Conservation (phyloP, 108 stramenopile species). For the Nannochloropsis granulata region DNA sequence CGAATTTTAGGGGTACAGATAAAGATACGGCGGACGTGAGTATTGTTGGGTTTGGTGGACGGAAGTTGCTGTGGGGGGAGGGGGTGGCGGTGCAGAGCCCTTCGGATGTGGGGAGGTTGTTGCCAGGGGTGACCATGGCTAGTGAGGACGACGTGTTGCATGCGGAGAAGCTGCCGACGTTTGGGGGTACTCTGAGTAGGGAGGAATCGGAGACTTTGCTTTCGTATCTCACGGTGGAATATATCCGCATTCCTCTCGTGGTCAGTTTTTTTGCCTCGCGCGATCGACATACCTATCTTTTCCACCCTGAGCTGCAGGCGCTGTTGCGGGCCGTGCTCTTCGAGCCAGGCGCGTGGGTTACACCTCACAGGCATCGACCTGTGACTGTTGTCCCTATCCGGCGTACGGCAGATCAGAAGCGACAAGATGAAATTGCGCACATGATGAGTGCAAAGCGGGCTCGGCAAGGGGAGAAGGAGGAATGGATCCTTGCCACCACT, state of each 20-base stretch:
- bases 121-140: conserved; percentile 30
- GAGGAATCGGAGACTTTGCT: conserved; percentile 77
- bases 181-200: conserved; percentile 66
- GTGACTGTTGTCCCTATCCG: background rate
- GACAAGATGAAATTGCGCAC: background rate
- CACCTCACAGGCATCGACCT: conserved; percentile 38
- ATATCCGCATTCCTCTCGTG: conserved; percentile 86
- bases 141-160: conserved; percentile 89
- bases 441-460: background rate
- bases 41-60: background rate
- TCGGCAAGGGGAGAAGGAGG: background rate
- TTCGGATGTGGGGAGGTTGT: background rate
- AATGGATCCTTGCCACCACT: background rate
- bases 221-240: conserved; percentile 85
- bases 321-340: conserved; percentile 86
- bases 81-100: background rate
- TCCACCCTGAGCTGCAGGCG: conserved; percentile 67
- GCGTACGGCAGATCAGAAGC: background rate
- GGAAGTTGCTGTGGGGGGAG: background rate
- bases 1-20: background rate
- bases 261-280: conserved; percentile 89
- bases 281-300: conserved; percentile 60
- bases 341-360: conserved; percentile 82
- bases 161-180: conserved; percentile 67
- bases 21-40: background rate